Base-by-base conservation (phyloP, 2,329 filamentous ascomycete species). In the Alternaria metachromatica region DNA sequence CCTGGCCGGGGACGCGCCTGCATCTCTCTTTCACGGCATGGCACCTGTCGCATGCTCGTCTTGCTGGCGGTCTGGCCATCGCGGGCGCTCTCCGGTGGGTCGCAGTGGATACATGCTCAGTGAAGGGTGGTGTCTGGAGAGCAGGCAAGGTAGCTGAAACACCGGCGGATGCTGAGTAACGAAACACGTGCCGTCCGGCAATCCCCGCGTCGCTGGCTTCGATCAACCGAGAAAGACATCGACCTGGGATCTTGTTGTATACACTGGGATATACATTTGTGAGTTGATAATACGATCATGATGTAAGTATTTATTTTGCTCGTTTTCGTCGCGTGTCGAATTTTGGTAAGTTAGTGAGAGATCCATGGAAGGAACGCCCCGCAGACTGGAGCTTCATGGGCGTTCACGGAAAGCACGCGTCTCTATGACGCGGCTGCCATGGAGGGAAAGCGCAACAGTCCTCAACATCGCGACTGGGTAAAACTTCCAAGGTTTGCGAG, bases 11-110 rank as follows among this genome's bases (percentile, higher is more conserved):
- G 28, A 62, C 20, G 20, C 55, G 49, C 9, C 55, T 50, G 48
- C 60, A 62, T 54, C 58, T 62, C 43, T 62, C 60, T 51, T 62
- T 59, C 9, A 62, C 60, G 12, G 48, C 49, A 51, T 62, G 60
- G 55, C 60, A 62, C 18, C 60, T 46, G 55, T 62, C 55, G 60
- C 60, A 62, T 45, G 60, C 60, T 58, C 60, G 55, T 30, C 18
- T 54, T 18, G 43, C 20, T 59, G 41, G 43, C 54, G 55, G n/a
- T 33, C 49, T 58, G 41, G 49, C 49, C 60, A 62, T 62, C 49
- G 60, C 50, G 58, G 60, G 30, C 23, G 30, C 18, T 62, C 43
- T 44, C 49, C 46, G 21, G 41, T 54, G 55, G 48, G 49, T 48
- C 49, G 12, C 45, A 20, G 25, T 30, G 60, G 50, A 28, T 62